Evolutionary conservation across 1,284 basidiomycete species (phyloP), one percentile per base, ranked within the genome.

Genomic region (Cutaneotrichosporon spelunceum): DNA sequence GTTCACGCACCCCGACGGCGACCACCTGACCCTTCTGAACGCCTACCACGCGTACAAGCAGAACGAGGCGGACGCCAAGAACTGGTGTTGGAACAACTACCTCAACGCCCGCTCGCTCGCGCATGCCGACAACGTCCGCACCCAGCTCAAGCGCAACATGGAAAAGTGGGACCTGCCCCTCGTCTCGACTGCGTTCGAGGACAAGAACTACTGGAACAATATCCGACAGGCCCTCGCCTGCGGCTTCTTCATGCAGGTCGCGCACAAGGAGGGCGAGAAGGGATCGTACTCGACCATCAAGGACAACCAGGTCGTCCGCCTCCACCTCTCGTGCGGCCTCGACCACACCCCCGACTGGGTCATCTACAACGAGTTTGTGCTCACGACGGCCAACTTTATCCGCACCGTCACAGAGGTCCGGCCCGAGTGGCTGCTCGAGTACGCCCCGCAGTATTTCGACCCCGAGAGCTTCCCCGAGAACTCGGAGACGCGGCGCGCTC

Each of bases 171-270:
- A 92, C 68, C 81, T 97, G 42, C 88, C 91, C 29, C 79, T 95
- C 21, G 80, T 94, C 27, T 88, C 90, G n/a, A 86, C 88, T 1
- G 77, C 81, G 2, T 80, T 74, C 60, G 90, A 97, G 72, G 86
- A 90, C 77, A 86, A 85, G 75, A 89, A 88, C 72, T 86, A 91
- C 73, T 91, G 87, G 79, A 73, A 81, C 62, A 89, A 90, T 70
- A 88, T 99, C 63, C 86, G 91, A 30, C 88, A 89, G 78, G 88
- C 90, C 1, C 83, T 99, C 49, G 88, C 91, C 0, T 91, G 89
- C 72, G 95, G 94, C 0, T 99, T 93, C 84, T 99, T 99, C 81
- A 97, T 97, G 95, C 95, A 98, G 77, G 87, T 95, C 9, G 95
- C 94, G 6, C 93, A 97, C 79, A 92, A 91, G 77, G 91, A 93